Percentiles rank a stretch among this genome's conserved stretches.
Conservation (phyloP, 371 early-diverging fungal genomes). For the Circinella minor region DNA sequence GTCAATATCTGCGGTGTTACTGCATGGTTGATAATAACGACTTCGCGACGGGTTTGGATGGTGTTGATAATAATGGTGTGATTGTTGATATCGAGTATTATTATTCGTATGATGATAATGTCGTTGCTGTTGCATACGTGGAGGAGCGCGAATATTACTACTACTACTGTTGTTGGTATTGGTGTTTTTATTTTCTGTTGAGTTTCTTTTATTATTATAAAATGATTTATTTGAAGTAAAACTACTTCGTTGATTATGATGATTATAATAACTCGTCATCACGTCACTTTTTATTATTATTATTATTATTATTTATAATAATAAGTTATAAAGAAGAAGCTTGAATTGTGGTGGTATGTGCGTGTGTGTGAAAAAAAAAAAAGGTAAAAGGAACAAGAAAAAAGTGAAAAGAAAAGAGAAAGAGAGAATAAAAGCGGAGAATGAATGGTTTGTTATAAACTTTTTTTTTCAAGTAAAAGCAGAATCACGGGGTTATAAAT, state of each 20-base stretch:
- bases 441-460: neutral
- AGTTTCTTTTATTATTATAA: neutral
- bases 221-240: neutral
- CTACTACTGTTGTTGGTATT: too few species aligned
- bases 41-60: constrained; percentile 1
- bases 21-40: constrained; percentile 6
- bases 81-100: neutral
- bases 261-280: constrained; percentile 2
- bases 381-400: neutral
- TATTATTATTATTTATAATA: neutral
- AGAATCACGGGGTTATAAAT: neutral
- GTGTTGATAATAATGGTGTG: neutral
- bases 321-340: neutral
- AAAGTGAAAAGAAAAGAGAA: neutral
- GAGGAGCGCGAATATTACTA: neutral
- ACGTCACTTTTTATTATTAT: too few species aligned
- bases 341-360: neutral
- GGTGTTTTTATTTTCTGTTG: neutral
- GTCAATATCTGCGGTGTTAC: neutral
- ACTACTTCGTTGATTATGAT: neutral
- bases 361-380: constrained; percentile 5
- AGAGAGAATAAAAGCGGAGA: neutral
- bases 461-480: neutral
- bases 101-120: neutral
- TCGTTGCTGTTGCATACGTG: neutral